A percentile compares a stretch with the other conserved stretches of the same genome.
Conservation (phyloP, 345 rosid species). For the Diplotaxis tenuifolia region DNA sequence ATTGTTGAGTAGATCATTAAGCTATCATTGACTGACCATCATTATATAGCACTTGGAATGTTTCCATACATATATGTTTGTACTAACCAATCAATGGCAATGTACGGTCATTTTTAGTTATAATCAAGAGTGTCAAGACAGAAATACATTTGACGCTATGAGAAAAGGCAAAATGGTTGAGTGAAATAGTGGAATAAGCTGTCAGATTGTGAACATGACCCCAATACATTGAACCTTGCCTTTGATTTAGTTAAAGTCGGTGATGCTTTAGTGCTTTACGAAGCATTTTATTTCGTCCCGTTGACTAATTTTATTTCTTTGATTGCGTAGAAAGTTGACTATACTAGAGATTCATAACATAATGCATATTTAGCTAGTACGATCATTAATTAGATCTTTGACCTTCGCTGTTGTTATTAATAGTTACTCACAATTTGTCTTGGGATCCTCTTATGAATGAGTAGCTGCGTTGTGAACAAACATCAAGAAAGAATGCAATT, state of each 20-base stretch:
- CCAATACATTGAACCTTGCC: slow-evolving; percentile 11
- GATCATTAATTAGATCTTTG: slow-evolving; percentile 7
- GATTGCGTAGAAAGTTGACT: slow-evolving; percentile 16
- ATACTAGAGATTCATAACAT: background rate
- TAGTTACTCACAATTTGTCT: background rate
- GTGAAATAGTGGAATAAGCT: background rate
- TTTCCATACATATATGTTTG: background rate
- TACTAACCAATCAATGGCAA: background rate
- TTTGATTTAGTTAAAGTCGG: background rate
- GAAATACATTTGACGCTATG: background rate
- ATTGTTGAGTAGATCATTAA: background rate
- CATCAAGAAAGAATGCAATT: background rate
- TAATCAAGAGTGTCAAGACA: background rate
- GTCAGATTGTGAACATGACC: slow-evolving; percentile 21
- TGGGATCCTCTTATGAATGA: background rate
- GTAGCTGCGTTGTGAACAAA: background rate
- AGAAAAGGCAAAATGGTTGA: background rate
- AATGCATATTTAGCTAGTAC: background rate
- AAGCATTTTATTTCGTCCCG: background rate
- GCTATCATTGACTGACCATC: background rate
- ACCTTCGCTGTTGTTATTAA: background rate
- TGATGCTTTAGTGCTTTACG: slow-evolving; percentile 11
- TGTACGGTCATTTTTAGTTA: background rate
- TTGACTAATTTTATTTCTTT: background rate
- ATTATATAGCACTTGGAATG: background rate